These are phyloP conservation scores for Staphylotrichum tortipilum DNA, from an alignment of 495 filamentous ascomycete species.

Conservation along the genomic window DNA sequence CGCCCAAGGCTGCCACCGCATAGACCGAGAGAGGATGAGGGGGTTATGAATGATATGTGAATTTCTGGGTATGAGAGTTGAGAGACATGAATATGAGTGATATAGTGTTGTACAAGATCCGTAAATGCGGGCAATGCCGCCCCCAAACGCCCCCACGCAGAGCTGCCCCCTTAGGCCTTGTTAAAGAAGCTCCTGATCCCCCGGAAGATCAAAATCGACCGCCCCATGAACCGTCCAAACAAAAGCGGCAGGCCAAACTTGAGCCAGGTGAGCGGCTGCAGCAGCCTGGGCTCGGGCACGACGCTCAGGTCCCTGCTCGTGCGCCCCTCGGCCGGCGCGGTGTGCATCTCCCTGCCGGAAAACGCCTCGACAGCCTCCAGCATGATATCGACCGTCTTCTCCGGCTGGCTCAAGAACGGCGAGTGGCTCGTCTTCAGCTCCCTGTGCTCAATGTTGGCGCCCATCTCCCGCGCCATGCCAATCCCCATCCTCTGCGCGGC, in stretches of 20 bases:
- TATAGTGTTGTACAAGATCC: too few relatives aligned
- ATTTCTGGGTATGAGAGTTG: too few relatives aligned
- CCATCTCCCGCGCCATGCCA: conserved; percentile 17
- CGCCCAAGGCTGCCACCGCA: background rate
- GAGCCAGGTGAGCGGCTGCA: conserved; percentile 5
- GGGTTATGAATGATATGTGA: too few relatives aligned
- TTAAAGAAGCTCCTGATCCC: too few relatives aligned
- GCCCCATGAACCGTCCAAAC: conserved; percentile 1
- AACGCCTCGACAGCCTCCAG: conserved; percentile 23
- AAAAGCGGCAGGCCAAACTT: conserved; percentile 1
- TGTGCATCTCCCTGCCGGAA: background rate
- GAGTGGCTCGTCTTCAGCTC: conserved; percentile 24
- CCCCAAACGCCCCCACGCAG: too few relatives aligned
- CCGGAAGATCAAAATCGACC: background rate
- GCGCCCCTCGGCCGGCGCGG: background rate
- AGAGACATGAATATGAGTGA: too few relatives aligned
- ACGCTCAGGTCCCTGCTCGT: background rate
- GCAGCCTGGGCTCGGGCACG: conserved; percentile 1
- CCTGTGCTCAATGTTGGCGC: conserved; percentile 19
- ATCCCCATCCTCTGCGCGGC: conserved; percentile 17
- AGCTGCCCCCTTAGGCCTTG: too few relatives aligned
- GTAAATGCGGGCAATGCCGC: too few relatives aligned
- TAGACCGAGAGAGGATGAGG: too few relatives aligned
- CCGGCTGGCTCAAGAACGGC: conserved; percentile 26
- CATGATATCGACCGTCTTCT: conserved; percentile 25